Percentiles rank a stretch among this genome's conserved stretches.
phyloP scores from a whole-genome alignment of 2,329 filamentous ascomycete species.

The Didymosphaeria variabile region DNA sequence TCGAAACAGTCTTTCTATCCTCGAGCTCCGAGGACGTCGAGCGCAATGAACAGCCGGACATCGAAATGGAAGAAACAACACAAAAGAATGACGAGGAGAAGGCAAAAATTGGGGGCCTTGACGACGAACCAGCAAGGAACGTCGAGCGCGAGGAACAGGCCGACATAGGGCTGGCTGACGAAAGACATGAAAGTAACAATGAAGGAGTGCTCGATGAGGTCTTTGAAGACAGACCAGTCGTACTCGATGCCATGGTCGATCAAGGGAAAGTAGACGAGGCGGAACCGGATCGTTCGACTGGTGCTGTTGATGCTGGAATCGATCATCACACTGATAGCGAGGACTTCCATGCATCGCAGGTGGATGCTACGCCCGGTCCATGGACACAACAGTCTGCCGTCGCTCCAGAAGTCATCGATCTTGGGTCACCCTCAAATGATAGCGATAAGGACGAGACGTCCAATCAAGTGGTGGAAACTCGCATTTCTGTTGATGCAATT shows the following conservation, averaged over 20 bases:
- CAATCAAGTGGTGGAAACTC: background rate
- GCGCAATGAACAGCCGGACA: slow-evolving; percentile 3
- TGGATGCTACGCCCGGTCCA: background rate
- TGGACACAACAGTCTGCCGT: slow-evolving; percentile 17
- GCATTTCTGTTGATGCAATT: background rate
- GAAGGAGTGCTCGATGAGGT: background rate
- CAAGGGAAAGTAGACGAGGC: background rate
- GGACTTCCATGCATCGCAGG: background rate
- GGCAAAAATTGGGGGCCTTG: background rate
- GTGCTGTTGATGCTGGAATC: background rate
- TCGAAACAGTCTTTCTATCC: slow-evolving; percentile 26
- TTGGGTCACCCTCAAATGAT: slow-evolving; percentile 30
- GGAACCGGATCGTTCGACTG: background rate
- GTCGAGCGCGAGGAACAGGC: slow-evolving; percentile 2
- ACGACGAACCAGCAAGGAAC: background rate
- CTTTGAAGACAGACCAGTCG: background rate
- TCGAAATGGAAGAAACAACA: slow-evolving; percentile 1
- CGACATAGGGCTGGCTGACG: slow-evolving; percentile 4
- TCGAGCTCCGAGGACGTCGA: slow-evolving; percentile 21
- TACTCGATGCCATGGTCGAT: background rate
- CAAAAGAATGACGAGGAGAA: background rate
- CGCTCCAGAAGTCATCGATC: slow-evolving; percentile 31
- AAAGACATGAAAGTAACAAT: background rate
- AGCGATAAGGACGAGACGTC: slow-evolving; percentile 7
- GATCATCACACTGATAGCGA: too few relatives aligned